A percentile compares a stretch with the other conserved stretches of the same genome.
phyloP scores from a whole-genome alignment of 768 basidiomycete species.

The Suillus subaureus region DNA sequence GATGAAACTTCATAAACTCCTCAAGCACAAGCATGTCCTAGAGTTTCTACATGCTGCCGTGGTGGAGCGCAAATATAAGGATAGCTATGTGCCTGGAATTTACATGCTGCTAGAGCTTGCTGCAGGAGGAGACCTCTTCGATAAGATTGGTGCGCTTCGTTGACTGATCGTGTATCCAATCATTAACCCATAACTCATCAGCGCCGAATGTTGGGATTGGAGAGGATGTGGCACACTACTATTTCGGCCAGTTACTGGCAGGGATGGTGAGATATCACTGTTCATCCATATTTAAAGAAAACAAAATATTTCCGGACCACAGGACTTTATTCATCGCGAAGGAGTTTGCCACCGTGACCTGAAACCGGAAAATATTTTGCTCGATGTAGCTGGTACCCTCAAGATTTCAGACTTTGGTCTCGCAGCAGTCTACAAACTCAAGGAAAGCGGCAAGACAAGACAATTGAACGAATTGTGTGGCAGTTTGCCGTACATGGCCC shows the following conservation, averaged over 20 bases:
- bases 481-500: slow-evolving; percentile 92
- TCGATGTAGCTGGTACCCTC: slow-evolving; percentile 80
- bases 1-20: slow-evolving; percentile 80
- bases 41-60: slow-evolving; percentile 80
- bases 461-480: slow-evolving; percentile 83
- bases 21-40: slow-evolving; percentile 81
- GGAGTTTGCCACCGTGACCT: slow-evolving; percentile 97
- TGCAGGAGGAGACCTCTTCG: slow-evolving; percentile 93
- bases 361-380: slow-evolving; percentile 94
- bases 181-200: slow-evolving; percentile 31
- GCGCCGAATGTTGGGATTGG: slow-evolving; percentile 89
- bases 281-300: slow-evolving; percentile 7
- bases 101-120: slow-evolving; percentile 95
- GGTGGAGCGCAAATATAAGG: slow-evolving; percentile 63
- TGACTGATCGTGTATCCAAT: not conserved
- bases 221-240: slow-evolving; percentile 87
- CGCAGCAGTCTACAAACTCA: slow-evolving; percentile 86
- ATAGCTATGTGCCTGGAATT: slow-evolving; percentile 72
- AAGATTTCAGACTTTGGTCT: slow-evolving; percentile 97
- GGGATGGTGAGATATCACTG: slow-evolving; percentile 65
- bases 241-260: slow-evolving; percentile 81
- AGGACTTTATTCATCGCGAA: slow-evolving; percentile 85
- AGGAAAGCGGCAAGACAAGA: slow-evolving; percentile 76
- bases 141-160: slow-evolving; percentile 85
- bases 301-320: not conserved